phyloP scores from a whole-genome alignment of 2,329 filamentous ascomycete species.

The Ophiostoma montium region DNA sequence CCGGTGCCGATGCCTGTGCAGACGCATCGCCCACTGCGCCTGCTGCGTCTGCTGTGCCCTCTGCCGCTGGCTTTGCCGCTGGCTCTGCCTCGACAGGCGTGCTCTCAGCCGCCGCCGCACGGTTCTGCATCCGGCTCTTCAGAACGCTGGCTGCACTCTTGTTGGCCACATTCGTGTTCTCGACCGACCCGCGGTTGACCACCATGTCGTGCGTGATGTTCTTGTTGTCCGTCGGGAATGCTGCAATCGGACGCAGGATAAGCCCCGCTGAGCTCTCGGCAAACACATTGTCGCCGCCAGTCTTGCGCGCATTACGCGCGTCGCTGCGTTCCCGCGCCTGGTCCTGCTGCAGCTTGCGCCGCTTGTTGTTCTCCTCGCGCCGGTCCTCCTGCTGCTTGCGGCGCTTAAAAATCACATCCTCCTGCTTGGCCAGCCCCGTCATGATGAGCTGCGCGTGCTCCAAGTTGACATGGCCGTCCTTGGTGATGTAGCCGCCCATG shows the following conservation, averaged over 20 bases:
- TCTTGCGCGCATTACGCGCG: not conserved
- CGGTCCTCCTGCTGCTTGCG: constrained; percentile 77
- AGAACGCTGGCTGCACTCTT: constrained; percentile 86
- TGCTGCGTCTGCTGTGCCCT: not conserved
- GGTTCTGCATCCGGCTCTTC: constrained; percentile 59
- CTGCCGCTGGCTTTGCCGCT: not conserved
- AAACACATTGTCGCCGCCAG: constrained; percentile 12
- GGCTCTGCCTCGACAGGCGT: too few species aligned
- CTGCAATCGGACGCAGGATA: constrained; percentile 26
- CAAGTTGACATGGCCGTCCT: constrained; percentile 85
- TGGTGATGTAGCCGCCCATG: constrained; percentile 94
- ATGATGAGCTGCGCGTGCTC: constrained; percentile 78
- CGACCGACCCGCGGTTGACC: constrained; percentile 53
- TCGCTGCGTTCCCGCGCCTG: constrained; percentile 18
- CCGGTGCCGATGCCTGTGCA: constrained; percentile 16
- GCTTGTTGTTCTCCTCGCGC: constrained; percentile 63
- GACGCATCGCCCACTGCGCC: not conserved
- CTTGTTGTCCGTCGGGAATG: constrained; percentile 36
- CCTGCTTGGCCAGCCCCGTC: constrained; percentile 76
- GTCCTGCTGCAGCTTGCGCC: constrained; percentile 62
- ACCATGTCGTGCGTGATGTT: constrained; percentile 77
- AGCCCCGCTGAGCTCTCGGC: constrained; percentile 11
- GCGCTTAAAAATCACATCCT: constrained; percentile 83
- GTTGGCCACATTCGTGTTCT: constrained; percentile 68
- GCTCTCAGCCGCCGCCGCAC: constrained; percentile 13